Base-by-base conservation (phyloP, 345 rosid genomes). In the Excoecaria agallocha region DNA sequence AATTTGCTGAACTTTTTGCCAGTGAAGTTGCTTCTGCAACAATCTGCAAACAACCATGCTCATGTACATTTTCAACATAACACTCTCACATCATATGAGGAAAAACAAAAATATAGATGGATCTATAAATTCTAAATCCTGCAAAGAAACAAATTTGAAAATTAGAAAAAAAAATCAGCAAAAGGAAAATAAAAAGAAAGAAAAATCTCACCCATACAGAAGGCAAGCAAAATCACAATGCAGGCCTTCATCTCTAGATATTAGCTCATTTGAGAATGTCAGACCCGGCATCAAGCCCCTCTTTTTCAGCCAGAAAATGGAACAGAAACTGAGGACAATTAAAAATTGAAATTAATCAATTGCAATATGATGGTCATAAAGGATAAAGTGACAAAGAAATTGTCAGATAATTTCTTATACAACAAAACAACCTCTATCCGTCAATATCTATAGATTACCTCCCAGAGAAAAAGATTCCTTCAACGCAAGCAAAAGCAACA, bases 161-260 rank as follows among this genome's bases (percentile, higher is more conserved):
- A 30, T 30, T n/a, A 0, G 2, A 30, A 30, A 30, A 30, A 30
- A 30, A 30, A 30, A 30, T 0, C 30, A 30, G 30, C 30, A 30
- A 49, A 70, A 55, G 7, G 19, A 55, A 25, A 30, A 19, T 25
- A 57, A 41, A 37, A 52, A 13, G 10, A 19, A 25, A 55, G 12
- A 52, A 68, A n/a, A 12, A 54, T 48, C n/a, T 52, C 12, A 91
- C 98, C 91, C 87, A 83, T 92, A 94, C 69, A 94, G 75, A 78
- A 90, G 89, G 81, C 98, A 94, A 83, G 98, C 97, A 72, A 94
- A 94, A 84, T 94, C 97, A 82, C 97, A 94, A 73, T 90, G 97
- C 25, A 94, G 89, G 1, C 98, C 98, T 80, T 92, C 97, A 1
- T 94, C 98, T 84, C 97, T 87, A 57, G 97, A 90, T 78, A 94